Evolutionary conservation across 164 flowering plant genomes (phyloP).

Genomic region (Aristolochia contorta): DNA sequence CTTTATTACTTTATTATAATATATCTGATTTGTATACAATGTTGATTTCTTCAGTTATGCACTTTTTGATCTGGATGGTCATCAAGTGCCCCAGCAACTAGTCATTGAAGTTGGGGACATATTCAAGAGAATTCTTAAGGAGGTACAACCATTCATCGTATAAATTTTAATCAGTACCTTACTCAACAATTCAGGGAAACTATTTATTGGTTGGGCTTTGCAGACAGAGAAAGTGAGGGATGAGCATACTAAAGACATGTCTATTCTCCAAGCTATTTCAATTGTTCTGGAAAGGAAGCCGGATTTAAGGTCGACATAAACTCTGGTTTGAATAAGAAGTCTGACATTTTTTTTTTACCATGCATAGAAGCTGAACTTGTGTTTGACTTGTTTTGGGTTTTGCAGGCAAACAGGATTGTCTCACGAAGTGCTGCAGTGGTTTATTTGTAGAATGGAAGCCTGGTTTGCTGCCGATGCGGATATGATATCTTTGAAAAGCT

Average conservation of each 20-base stretch:
- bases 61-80: conserved; percentile 63
- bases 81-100: conserved; percentile 59
- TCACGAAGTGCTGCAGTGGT: conserved; percentile 81
- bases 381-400: not conserved
- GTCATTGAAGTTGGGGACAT: conserved; percentile 67
- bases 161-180: not conserved
- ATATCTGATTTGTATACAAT: not conserved
- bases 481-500: conserved; percentile 74
- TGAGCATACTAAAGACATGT: conserved; percentile 60
- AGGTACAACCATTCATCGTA: conserved; percentile 26
- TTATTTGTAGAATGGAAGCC: conserved; percentile 88
- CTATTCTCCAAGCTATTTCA: conserved; percentile 62
- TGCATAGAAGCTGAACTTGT: not conserved
- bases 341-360: not conserved
- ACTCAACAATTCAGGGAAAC: no score
- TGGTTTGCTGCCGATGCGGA: conserved; percentile 97
- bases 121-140: conserved; percentile 61
- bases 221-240: conserved; percentile 84
- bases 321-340: not conserved
- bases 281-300: conserved; percentile 65
- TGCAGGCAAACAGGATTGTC: conserved; percentile 72
- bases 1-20: not conserved
- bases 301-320: conserved; percentile 45
- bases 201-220: not conserved
- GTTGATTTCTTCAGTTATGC: conserved; percentile 34